Percentiles rank a stretch among this genome's conserved stretches.
Evolutionary conservation across 2,329 filamentous ascomycete genomes (phyloP).

Genomic region (Hypoxylon sp.): DNA sequence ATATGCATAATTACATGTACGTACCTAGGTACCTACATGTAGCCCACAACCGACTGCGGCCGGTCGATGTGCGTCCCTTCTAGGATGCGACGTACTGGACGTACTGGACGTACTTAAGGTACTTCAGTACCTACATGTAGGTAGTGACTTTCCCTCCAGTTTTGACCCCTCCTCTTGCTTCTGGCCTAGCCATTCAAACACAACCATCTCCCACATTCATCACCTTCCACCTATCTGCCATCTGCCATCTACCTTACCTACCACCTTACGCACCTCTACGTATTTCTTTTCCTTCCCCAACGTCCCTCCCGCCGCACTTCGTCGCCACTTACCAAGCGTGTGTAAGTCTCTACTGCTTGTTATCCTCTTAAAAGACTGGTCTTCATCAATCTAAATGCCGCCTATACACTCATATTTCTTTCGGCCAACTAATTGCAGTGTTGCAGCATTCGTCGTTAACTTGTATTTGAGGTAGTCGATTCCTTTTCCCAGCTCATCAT

Average conservation of each 20-base stretch:
- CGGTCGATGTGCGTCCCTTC: conserved; percentile 31
- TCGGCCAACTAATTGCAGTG: conserved; percentile 35
- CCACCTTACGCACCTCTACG: conserved; percentile 40
- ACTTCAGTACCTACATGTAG: conserved; percentile 13
- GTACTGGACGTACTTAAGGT: conserved; percentile 21
- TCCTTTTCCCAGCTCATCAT: conserved; percentile 35
- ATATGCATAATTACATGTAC: not conserved
- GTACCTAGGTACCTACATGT: conserved; percentile 7
- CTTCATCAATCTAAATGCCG: conserved; percentile 28
- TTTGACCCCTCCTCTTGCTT: conserved; percentile 43
- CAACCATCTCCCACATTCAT: conserved; percentile 42
- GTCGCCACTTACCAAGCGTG: conserved; percentile 35
- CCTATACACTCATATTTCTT: conserved; percentile 22
- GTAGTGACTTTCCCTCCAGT: conserved; percentile 35
- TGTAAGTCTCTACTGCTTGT: conserved; percentile 34
- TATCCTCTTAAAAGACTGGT: conserved; percentile 15
- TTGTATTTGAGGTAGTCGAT: conserved; percentile 38
- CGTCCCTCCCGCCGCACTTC: conserved; percentile 33
- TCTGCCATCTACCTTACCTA: conserved; percentile 33
- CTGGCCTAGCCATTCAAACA: conserved; percentile 44
- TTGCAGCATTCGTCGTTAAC: conserved; percentile 33
- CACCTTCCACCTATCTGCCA: conserved; percentile 27
- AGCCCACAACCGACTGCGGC: conserved; percentile 43
- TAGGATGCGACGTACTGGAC: conserved; percentile 36
- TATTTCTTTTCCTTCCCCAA: conserved; percentile 41